Percentiles rank a stretch among this genome's conserved stretches.
Evolutionary conservation across 805 yeast genomes (phyloP).

Genomic region (Schizosaccharomyces lindneri): DNA sequence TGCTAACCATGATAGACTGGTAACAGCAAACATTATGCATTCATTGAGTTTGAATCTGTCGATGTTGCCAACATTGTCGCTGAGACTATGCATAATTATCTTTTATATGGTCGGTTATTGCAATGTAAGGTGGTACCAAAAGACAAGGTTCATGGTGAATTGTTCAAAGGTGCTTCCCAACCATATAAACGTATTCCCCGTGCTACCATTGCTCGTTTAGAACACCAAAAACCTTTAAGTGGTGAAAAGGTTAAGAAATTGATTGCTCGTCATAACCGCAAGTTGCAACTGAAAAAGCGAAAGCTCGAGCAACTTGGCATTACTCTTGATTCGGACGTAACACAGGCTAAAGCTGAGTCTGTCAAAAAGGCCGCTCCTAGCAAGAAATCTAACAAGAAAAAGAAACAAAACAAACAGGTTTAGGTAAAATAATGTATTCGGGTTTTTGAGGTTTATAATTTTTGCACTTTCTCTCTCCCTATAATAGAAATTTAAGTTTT

Average conservation of each 20-base stretch:
- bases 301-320: slow-evolving; percentile 34
- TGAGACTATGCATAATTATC: slow-evolving; percentile 88
- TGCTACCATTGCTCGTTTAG: slow-evolving; percentile 26
- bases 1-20: slow-evolving; percentile 27
- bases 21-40: slow-evolving; percentile 73
- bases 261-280: slow-evolving; percentile 21
- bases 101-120: slow-evolving; percentile 65
- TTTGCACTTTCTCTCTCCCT: slow-evolving; percentile 1
- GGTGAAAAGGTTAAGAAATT: slow-evolving; percentile 31
- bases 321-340: not conserved
- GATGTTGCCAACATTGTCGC: slow-evolving; percentile 74
- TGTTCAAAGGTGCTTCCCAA: slow-evolving; percentile 27
- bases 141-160: slow-evolving; percentile 19
- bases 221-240: slow-evolving; percentile 34
- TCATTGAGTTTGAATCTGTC: slow-evolving; percentile 48
- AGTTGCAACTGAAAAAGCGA: slow-evolving; percentile 21
- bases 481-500: not conserved
- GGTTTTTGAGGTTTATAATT: not conserved
- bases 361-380: not conserved
- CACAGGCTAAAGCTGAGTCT: not conserved
- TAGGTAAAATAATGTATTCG: not conserved
- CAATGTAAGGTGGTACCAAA: slow-evolving; percentile 35
- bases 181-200: slow-evolving; percentile 32
- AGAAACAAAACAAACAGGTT: not conserved
- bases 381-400: not conserved